Evolutionary conservation across 2,329 filamentous ascomycete species (phyloP).

Genomic region (Parastagonospora avenae): DNA sequence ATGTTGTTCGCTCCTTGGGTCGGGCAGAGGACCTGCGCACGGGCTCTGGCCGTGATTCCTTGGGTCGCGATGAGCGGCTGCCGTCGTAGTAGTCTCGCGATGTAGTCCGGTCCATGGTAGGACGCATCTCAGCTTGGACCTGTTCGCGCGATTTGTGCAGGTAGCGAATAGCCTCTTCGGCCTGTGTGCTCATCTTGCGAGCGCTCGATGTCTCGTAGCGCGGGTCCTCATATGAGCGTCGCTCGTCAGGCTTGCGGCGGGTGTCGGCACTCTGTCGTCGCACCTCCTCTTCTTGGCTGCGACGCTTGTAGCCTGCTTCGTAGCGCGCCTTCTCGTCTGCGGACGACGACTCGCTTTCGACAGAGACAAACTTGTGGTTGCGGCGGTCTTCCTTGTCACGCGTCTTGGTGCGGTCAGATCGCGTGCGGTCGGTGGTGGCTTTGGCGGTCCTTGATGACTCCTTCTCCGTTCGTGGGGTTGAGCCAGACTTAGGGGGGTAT

Average conservation of each 20-base stretch:
- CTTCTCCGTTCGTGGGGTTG: conserved; percentile 34
- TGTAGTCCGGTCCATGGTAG: conserved; percentile 33
- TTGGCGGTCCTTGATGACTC: conserved; percentile 28
- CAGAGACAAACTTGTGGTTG: conserved; percentile 45
- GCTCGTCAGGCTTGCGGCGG: conserved; percentile 35
- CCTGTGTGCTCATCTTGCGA: conserved; percentile 34
- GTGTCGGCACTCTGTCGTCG: conserved; percentile 28
- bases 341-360: conserved; percentile 41
- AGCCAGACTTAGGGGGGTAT: conserved; percentile 32
- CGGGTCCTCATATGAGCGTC: conserved; percentile 34
- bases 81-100: conserved; percentile 39
- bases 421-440: conserved; percentile 44
- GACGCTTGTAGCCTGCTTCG: conserved; percentile 36
- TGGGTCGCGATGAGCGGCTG: conserved; percentile 27
- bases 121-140: conserved; percentile 31
- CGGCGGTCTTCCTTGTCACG: conserved; percentile 48
- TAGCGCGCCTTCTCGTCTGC: conserved; percentile 39
- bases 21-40: conserved; percentile 43
- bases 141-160: conserved; percentile 30
- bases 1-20: conserved; percentile 34
- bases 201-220: conserved; percentile 21
- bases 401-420: conserved; percentile 47
- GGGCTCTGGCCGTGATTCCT: conserved; percentile 32
- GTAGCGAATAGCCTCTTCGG: conserved; percentile 37
- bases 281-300: conserved; percentile 32